Evolutionary conservation across 2,329 filamentous ascomycete genomes (phyloP), one percentile per base, ranked within the genome.

Genomic region (Penicillium freii): DNA sequence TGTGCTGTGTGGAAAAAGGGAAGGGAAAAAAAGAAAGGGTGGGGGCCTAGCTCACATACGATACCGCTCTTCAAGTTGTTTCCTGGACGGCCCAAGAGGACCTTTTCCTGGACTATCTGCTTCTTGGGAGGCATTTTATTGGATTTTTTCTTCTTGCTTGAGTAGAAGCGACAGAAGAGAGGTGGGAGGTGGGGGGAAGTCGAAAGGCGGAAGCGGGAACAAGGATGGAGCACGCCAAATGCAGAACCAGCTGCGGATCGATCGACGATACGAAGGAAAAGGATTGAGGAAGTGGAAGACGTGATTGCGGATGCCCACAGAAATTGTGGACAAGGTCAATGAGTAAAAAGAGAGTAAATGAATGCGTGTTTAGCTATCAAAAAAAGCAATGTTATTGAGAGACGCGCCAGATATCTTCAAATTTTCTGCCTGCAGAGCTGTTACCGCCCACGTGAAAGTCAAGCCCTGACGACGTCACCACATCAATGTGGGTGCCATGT

Each of bases 41-140:
- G 64, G 69, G 68, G 68, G 62, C 74, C 75, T 69, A 75, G 77
- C 86, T 79, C 84, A 95, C 94, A 87, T 84, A 87, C 85, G 80
- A 99, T 99, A 82, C 94, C 95, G 82, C 91, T 97, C 87, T 97
- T 99, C 79, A 99, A 79, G 81, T 87, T 97, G 85, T 99, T 99
- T 74, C 94, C 94, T 66, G 94, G 94, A 75, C 94, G 85, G 78
- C 94, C 94, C 78, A 99, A 84, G 69, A 94, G 87, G 78, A 97
- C 84, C 87, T 97, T 97, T 84, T 97, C 90, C 84, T 97, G 90
- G 71, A 91, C 87, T 70, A 39, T 11, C 36, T 87, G 88, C 81
- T 97, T 97, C 85, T 99, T 99, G 77, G 94, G 94, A 80, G 91
- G 84, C 94, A 99, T 99, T 76, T 86, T 92, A 75, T 77, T 82